Percentiles rank a stretch among this genome's conserved stretches.
Conservation (phyloP, 1,284 basidiomycete species). For the Sporisorium graminicola region DNA sequence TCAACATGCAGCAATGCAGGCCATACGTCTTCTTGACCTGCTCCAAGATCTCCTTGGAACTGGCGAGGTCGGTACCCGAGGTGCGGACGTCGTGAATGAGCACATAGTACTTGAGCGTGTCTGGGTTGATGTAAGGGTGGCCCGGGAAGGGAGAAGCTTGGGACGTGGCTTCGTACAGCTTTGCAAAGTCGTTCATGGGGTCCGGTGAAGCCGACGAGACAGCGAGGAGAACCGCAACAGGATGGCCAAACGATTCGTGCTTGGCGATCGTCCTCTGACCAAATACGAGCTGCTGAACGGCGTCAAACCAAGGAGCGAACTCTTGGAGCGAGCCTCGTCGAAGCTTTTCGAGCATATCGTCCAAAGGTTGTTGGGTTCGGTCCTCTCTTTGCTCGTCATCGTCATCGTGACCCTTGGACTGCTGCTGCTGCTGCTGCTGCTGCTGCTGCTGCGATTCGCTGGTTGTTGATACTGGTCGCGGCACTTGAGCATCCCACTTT, state of each 20-base stretch:
- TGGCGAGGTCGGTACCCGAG: constrained; percentile 50
- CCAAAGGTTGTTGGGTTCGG: neutral
- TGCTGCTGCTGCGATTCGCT: neutral
- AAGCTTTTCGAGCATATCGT: constrained; percentile 23
- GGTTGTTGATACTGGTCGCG: neutral
- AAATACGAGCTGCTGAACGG: constrained; percentile 47
- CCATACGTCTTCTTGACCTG: constrained; percentile 66
- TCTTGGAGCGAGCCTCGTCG: constrained; percentile 39
- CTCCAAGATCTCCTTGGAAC: constrained; percentile 59
- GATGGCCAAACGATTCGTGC: constrained; percentile 60
- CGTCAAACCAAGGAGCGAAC: constrained; percentile 57
- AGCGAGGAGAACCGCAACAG: constrained; percentile 53
- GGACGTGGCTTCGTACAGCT: constrained; percentile 57
- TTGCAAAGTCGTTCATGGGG: constrained; percentile 67
- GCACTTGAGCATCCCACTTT: constrained; percentile 38
- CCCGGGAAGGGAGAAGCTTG: constrained; percentile 44
- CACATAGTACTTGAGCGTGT: constrained; percentile 64
- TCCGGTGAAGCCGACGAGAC: constrained; percentile 61
- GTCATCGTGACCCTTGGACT: neutral
- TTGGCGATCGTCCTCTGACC: constrained; percentile 39
- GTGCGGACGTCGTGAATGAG: constrained; percentile 61
- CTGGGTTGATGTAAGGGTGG: constrained; percentile 60
- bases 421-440: neutral
- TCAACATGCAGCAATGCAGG: constrained; percentile 64
- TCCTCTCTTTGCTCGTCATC: constrained; percentile 5